phyloP scores from a whole-genome alignment of 2,329 filamentous ascomycete genomes.

The Xylariomycetidae sp. region DNA sequence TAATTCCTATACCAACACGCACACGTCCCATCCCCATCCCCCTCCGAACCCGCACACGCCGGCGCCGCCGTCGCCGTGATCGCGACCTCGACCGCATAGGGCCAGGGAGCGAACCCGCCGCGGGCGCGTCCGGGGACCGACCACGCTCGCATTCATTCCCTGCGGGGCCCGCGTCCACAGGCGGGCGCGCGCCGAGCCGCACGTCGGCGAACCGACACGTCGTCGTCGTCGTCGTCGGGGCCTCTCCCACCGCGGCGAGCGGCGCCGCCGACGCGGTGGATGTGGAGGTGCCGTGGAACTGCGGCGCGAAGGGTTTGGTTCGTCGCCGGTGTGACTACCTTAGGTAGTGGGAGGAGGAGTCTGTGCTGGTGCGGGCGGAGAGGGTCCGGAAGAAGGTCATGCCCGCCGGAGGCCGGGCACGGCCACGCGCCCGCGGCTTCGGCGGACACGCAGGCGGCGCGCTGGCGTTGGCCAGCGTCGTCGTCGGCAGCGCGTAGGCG shows the following conservation, averaged over 20 bases:
- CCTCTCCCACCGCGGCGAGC: constrained; percentile 18
- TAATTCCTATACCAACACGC: constrained; percentile 34
- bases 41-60: constrained; percentile 41
- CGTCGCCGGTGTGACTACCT: constrained; percentile 47
- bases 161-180: constrained; percentile 26
- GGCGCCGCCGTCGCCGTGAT: constrained; percentile 43
- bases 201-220: constrained; percentile 55
- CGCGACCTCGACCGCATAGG: constrained; percentile 51
- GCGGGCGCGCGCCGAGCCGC: constrained; percentile 51
- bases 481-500: no score
- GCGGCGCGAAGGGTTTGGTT: constrained; percentile 52
- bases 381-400: constrained; percentile 58
- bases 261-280: constrained; percentile 41
- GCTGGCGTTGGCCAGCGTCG: no score
- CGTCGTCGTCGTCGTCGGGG: constrained; percentile 34
- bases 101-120: constrained; percentile 43
- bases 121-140: constrained; percentile 5
- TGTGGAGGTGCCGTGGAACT: constrained; percentile 35
- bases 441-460: neutral
- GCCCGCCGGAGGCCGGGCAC: neutral
- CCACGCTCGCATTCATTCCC: constrained; percentile 10
- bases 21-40: constrained; percentile 33
- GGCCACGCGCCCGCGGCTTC: neutral
- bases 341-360: no score
- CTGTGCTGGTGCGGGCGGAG: constrained; percentile 19